These are phyloP conservation scores for Paraconiothyrium brasiliense DNA, from an alignment of 2,329 filamentous ascomycete genomes.

Conservation along the genomic window DNA sequence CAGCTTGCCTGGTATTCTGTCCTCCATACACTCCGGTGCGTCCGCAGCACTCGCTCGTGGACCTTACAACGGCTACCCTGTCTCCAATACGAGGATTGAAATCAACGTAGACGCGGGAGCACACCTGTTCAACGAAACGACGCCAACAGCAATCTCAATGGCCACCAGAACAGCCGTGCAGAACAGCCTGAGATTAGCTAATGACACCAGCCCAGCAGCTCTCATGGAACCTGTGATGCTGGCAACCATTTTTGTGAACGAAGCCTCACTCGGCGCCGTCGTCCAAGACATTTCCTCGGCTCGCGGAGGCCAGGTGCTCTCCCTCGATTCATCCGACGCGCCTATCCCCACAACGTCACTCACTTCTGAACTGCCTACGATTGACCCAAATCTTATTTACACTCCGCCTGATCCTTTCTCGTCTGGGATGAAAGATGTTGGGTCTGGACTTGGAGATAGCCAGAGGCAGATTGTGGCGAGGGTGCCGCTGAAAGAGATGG, in stretches of 20 bases:
- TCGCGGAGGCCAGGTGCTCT: conserved; percentile 77
- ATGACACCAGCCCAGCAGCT: conserved; percentile 64
- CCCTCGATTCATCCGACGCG: conserved; percentile 61
- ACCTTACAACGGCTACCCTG: conserved; percentile 79
- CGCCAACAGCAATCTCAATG: conserved; percentile 72
- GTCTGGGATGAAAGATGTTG: conserved; percentile 38
- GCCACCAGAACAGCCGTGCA: conserved; percentile 71
- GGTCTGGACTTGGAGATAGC: conserved; percentile 31
- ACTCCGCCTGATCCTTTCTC: conserved; percentile 86
- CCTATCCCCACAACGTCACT: conserved; percentile 18
- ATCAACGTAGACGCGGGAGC: conserved; percentile 72
- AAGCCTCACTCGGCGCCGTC: conserved; percentile 80
- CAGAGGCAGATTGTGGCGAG: conserved; percentile 76
- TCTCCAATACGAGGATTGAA: conserved; percentile 78
- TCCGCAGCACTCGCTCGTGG: conserved; percentile 86
- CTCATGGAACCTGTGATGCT: conserved; percentile 96
- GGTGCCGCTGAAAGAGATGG: conserved; percentile 95
- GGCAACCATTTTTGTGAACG: conserved; percentile 85
- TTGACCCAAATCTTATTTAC: conserved; percentile 82
- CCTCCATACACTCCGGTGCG: conserved; percentile 77
- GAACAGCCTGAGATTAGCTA: conserved; percentile 71
- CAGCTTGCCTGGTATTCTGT: conserved; percentile 58
- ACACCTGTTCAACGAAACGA: conserved; percentile 74
- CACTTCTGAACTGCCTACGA: conserved; percentile 50
- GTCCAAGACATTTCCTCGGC: conserved; percentile 82